These are phyloP conservation scores for Alternaria alternata DNA, from an alignment of 2,329 filamentous ascomycete species.

Conservation along the genomic window DNA sequence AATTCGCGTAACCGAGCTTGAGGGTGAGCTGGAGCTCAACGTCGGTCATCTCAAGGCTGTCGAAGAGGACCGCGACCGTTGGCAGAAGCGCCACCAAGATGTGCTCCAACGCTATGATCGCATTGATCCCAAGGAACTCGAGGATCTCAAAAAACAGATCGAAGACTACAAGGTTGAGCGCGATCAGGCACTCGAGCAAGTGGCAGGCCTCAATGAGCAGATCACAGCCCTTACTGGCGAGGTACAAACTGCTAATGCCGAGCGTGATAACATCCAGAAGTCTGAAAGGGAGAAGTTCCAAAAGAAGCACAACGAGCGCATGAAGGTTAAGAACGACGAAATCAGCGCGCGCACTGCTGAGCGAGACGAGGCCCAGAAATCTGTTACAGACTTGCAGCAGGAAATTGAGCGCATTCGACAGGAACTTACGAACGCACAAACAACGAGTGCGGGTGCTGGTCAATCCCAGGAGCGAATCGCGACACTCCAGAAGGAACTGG, in stretches of 20 bases:
- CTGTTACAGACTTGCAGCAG: conserved; percentile 30
- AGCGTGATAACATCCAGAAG: conserved; percentile 17
- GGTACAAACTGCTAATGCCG: conserved; percentile 23
- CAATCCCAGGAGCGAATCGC: conserved; percentile 66
- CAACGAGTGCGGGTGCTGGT: conserved; percentile 26
- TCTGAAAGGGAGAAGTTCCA: conserved; percentile 63
- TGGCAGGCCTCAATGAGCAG: conserved; percentile 58
- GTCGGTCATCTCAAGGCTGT: conserved; percentile 89
- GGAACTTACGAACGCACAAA: conserved; percentile 25
- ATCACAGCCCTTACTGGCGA: conserved; percentile 47
- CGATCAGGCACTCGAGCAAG: conserved; percentile 60
- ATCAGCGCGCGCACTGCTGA: conserved; percentile 63
- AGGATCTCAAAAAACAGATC: conserved; percentile 84
- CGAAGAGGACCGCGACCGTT: conserved; percentile 89
- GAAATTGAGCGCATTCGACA: conserved; percentile 70
- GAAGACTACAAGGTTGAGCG: conserved; percentile 62
- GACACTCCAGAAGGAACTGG: conserved; percentile 54
- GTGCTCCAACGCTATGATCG: conserved; percentile 96
- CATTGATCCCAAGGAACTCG: conserved; percentile 91
- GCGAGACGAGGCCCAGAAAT: conserved; percentile 64
- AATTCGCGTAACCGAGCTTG: conserved; percentile 79
- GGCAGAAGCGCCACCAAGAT: conserved; percentile 94
- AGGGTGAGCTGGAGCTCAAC: conserved; percentile 80
- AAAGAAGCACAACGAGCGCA: conserved; percentile 45
- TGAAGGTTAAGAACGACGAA: conserved; percentile 56